Conservation (phyloP, 2,329 filamentous ascomycete species). For the Curvularia verruculosa region DNA sequence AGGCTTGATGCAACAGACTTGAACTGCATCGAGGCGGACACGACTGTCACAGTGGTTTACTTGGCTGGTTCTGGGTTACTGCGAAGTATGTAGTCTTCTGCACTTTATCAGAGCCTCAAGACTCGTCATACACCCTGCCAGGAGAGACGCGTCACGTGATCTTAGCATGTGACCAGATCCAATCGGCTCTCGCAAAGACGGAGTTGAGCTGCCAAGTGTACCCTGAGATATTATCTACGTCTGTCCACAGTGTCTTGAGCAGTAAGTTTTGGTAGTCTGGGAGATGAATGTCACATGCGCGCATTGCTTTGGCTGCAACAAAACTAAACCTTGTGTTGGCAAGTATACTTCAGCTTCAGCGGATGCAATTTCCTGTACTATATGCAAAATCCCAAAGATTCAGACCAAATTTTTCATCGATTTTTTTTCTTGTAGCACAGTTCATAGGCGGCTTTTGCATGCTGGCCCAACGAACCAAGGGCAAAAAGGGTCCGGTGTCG, state of each 20-base stretch:
- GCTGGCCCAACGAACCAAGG: slow-evolving; percentile 12
- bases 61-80: neutral
- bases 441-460: neutral
- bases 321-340: neutral
- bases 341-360: neutral
- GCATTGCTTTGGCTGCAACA: neutral
- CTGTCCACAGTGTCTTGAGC: neutral
- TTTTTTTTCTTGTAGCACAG: neutral
- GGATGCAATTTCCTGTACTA: neutral
- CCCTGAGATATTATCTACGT: neutral
- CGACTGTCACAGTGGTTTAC: neutral
- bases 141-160: neutral
- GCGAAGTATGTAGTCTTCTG: neutral
- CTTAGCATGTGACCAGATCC: neutral
- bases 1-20: slow-evolving; percentile 28
- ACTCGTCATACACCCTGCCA: neutral
- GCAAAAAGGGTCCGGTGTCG: slow-evolving; percentile 10
- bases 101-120: neutral
- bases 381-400: neutral
- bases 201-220: neutral
- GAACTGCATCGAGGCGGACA: neutral
- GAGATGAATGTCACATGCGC: neutral
- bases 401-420: neutral
- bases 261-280: neutral
- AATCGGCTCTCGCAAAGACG: neutral